These are phyloP conservation scores for Ophiocordyceps unilateralis DNA, from an alignment of 2,329 filamentous ascomycete species.

Conservation along the genomic window DNA sequence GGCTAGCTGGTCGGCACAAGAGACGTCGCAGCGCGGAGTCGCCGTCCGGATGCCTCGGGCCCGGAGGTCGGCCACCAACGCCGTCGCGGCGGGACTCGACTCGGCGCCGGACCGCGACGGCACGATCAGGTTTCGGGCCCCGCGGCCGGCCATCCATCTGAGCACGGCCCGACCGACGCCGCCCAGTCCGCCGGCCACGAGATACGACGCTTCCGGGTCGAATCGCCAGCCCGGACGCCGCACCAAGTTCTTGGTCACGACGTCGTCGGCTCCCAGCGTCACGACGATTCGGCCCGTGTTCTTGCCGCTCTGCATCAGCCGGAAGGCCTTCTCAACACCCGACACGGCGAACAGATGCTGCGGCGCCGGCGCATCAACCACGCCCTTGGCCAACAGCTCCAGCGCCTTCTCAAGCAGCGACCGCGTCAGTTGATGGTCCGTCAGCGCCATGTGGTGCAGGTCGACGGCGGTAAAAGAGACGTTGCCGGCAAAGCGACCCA, in stretches of 20 bases:
- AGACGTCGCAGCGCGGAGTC: neutral
- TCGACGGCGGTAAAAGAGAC: neutral
- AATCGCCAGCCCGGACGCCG: neutral
- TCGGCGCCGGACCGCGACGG: neutral
- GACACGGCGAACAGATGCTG: neutral
- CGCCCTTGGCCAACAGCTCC: neutral
- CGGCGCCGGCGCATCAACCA: neutral
- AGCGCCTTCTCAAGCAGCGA: neutral
- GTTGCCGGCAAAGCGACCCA: neutral
- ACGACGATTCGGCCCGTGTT: neutral
- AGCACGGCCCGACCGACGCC: neutral
- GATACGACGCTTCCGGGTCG: neutral
- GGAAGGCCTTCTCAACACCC: neutral
- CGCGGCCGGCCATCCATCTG: neutral
- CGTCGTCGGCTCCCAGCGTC: neutral
- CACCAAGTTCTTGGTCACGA: neutral
- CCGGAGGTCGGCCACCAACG: neutral
- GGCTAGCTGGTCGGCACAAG: neutral
- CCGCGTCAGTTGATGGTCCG: neutral
- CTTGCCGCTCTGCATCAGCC: conserved; percentile 1
- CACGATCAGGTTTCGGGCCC: neutral
- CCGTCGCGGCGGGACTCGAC: neutral
- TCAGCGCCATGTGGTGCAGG: neutral
- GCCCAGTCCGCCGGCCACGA: neutral
- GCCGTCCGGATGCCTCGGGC: neutral